These are phyloP conservation scores for Clavispora asparagi DNA, from an alignment of 805 yeast species.

Conservation along the genomic window DNA sequence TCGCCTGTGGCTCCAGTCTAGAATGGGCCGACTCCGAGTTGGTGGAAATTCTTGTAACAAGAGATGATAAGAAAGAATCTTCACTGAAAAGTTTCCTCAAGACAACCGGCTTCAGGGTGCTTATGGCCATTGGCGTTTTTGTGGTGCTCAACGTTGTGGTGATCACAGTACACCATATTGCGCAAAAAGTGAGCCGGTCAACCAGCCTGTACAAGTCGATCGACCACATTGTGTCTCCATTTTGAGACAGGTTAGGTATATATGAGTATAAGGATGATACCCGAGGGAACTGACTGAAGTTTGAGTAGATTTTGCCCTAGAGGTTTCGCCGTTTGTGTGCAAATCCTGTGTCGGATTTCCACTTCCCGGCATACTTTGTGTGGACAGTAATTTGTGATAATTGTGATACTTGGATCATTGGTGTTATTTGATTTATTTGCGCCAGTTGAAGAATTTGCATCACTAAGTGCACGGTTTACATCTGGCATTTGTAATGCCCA, in stretches of 20 bases:
- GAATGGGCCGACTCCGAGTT: neutral
- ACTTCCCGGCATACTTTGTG: no score
- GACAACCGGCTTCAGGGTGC: constrained; percentile 23
- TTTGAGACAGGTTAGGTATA: constrained; percentile 9
- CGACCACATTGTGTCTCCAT: constrained; percentile 34
- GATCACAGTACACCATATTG: constrained; percentile 35
- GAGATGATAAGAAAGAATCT: neutral
- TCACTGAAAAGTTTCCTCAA: neutral
- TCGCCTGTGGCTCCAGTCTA: neutral
- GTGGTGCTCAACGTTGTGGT: constrained; percentile 31
- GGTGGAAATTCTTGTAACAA: neutral
- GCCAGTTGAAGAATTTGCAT: no score
- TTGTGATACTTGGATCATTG: no score
- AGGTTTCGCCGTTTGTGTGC: no score
- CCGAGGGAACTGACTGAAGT: neutral
- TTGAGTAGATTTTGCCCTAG: no score
- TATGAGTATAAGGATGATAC: neutral
- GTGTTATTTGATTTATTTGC: no score
- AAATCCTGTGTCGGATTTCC: no score
- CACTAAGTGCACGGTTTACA: no score
- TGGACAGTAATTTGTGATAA: no score
- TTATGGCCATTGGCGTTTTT: constrained; percentile 31
- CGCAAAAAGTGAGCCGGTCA: constrained; percentile 22
- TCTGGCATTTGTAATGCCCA: no score
- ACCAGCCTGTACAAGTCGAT: constrained; percentile 29